Evolutionary conservation across 2,329 filamentous ascomycete species (phyloP).

Genomic region (Exophiala sp.): DNA sequence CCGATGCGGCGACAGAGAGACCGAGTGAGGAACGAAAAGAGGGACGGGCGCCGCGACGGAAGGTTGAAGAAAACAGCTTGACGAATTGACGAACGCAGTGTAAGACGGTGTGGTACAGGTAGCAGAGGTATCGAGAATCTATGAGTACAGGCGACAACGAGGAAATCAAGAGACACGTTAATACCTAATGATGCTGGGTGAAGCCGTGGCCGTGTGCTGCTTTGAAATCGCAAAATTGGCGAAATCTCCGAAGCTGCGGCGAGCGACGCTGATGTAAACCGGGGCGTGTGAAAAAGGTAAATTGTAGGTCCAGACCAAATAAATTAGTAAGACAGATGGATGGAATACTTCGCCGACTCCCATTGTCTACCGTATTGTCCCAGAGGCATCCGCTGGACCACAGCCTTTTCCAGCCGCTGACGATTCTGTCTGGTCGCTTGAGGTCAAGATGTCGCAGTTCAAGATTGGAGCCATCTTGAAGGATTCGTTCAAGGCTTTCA

Average conservation of each 20-base stretch:
- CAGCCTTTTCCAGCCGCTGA: too few species aligned
- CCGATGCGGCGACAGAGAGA: conserved; percentile 65
- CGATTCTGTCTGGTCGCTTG: too few species aligned
- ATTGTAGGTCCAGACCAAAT: too few species aligned
- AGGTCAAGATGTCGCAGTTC: not conserved
- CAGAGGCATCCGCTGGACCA: too few species aligned
- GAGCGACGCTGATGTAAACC: conserved; percentile 11
- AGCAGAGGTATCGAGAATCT: not conserved
- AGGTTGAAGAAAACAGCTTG: conserved; percentile 86
- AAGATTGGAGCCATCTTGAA: not conserved
- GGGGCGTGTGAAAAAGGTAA: not conserved
- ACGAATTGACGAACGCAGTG: conserved; percentile 41
- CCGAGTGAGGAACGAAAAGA: conserved; percentile 67
- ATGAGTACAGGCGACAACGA: too few species aligned
- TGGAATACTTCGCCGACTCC: too few species aligned
- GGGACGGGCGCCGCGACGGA: conserved; percentile 54
- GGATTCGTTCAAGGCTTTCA: conserved; percentile 8
- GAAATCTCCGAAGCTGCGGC: conserved; percentile 1
- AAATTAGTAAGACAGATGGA: too few species aligned
- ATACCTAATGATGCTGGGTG: not conserved
- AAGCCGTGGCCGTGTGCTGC: too few species aligned
- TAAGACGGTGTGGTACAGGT: not conserved
- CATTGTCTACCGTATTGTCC: too few species aligned
- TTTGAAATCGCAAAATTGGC: not conserved
- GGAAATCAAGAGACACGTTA: not conserved